A percentile compares a stretch with the other conserved stretches of the same genome.
Evolutionary conservation across 2,329 filamentous ascomycete species (phyloP).

Genomic region (Aspergillus vadensis): DNA sequence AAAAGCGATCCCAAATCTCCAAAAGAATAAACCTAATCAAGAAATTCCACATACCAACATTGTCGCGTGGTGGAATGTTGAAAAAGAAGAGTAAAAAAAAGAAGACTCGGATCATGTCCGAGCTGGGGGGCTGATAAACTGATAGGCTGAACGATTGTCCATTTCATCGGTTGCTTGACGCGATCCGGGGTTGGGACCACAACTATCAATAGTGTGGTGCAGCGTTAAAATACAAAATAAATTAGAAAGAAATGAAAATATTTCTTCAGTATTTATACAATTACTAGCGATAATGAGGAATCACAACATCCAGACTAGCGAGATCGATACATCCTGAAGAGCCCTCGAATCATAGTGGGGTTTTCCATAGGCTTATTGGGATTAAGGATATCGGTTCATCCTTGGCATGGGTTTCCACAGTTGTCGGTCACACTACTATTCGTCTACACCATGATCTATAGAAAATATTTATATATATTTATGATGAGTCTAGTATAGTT

Average conservation of each 20-base stretch:
- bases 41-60: background rate
- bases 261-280: no score
- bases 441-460: no score
- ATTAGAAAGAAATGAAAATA: no score
- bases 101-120: conserved; percentile 12
- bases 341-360: background rate
- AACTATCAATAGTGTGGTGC: background rate
- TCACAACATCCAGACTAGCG: background rate
- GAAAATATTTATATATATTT: no score
- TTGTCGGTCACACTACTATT: no score
- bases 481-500: no score
- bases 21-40: background rate
- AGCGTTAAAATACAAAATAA: no score
- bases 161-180: background rate
- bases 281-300: background rate
- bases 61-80: background rate
- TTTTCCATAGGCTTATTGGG: background rate
- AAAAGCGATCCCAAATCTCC: background rate
- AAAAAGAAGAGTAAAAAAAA: background rate
- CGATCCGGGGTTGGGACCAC: no score
- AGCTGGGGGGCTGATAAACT: conserved; percentile 10
- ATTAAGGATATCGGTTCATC: background rate
- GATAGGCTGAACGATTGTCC: conserved; percentile 6
- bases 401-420: no score
- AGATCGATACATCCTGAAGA: background rate